A percentile compares a stretch with the other conserved stretches of the same genome.
These are phyloP conservation scores for Exsudoporus frostii DNA, from an alignment of 768 basidiomycete species.

Conservation along the genomic window DNA sequence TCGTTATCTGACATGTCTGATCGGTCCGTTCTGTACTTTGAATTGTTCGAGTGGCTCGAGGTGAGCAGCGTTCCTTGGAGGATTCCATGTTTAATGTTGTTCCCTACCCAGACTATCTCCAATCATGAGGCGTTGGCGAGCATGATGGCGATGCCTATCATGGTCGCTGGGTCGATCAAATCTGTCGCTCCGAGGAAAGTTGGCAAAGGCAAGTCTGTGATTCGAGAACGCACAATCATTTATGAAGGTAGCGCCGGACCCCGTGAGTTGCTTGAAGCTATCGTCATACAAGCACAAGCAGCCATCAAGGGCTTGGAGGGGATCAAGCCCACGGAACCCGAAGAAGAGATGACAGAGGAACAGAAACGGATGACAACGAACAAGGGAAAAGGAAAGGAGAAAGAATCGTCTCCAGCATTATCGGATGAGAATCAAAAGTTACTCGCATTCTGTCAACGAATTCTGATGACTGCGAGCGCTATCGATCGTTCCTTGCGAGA, in stretches of 20 bases:
- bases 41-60: conserved; percentile 90
- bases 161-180: conserved; percentile 75
- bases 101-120: conserved; percentile 70
- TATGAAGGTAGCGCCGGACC: conserved; percentile 93
- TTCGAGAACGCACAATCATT: conserved; percentile 77
- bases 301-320: conserved; percentile 86
- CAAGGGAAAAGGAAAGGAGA: conserved; percentile 64
- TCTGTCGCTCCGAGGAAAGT: conserved; percentile 55
- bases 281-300: conserved; percentile 90
- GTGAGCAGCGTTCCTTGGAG: conserved; percentile 38
- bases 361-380: conserved; percentile 80
- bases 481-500: conserved; percentile 88
- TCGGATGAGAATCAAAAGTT: conserved; percentile 79
- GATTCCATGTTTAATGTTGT: background rate
- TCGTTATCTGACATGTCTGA: conserved; percentile 95
- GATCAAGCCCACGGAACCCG: conserved; percentile 45
- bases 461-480: conserved; percentile 74
- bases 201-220: conserved; percentile 42
- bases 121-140: conserved; percentile 90
- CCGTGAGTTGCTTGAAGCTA: conserved; percentile 85
- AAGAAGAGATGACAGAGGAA: conserved; percentile 77
- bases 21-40: conserved; percentile 78
- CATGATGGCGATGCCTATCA: conserved; percentile 97
- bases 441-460: conserved; percentile 79
- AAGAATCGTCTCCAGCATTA: conserved; percentile 34